These are phyloP conservation scores for Leccinum griseonigrum DNA, from an alignment of 1,284 basidiomycete species.

Conservation along the genomic window DNA sequence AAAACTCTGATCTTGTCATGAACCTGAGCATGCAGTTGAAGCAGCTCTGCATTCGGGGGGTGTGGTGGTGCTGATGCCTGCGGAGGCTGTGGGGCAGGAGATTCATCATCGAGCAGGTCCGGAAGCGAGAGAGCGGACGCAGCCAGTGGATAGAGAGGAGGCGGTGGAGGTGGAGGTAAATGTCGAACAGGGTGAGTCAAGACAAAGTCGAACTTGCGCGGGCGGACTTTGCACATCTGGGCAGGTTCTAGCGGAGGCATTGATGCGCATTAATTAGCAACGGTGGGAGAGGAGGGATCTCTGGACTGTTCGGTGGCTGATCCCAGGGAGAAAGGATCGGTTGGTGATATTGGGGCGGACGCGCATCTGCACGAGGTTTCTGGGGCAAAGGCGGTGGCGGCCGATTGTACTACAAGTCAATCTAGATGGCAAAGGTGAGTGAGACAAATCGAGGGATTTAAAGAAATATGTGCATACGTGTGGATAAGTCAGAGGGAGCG, in stretches of 20 bases:
- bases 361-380: conserved; percentile 21
- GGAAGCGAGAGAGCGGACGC: conserved; percentile 34
- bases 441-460: conserved; percentile 8
- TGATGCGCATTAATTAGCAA: conserved; percentile 32
- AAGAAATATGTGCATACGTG: conserved; percentile 19
- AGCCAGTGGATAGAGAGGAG: conserved; percentile 21
- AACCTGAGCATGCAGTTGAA: conserved; percentile 80
- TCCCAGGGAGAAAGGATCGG: conserved; percentile 20
- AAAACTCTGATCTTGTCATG: conserved; percentile 78
- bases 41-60: conserved; percentile 86
- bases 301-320: conserved; percentile 23
- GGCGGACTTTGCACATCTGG: conserved; percentile 20
- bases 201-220: conserved; percentile 12
- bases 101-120: conserved; percentile 54
- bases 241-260: conserved; percentile 23
- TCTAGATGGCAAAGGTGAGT: conserved; percentile 19
- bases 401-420: conserved; percentile 31
- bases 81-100: conserved; percentile 27
- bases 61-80: conserved; percentile 62
- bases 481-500: conserved; percentile 10
- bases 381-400: conserved; percentile 43
- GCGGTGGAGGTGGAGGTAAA: conserved; percentile 24
- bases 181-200: conserved; percentile 14
- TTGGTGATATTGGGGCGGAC: conserved; percentile 33
- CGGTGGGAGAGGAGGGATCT: conserved; percentile 22